Evolutionary conservation across 306 rosid genomes (phyloP), one percentile per base, ranked within the genome.

Genomic region (Begonia masoniana): DNA sequence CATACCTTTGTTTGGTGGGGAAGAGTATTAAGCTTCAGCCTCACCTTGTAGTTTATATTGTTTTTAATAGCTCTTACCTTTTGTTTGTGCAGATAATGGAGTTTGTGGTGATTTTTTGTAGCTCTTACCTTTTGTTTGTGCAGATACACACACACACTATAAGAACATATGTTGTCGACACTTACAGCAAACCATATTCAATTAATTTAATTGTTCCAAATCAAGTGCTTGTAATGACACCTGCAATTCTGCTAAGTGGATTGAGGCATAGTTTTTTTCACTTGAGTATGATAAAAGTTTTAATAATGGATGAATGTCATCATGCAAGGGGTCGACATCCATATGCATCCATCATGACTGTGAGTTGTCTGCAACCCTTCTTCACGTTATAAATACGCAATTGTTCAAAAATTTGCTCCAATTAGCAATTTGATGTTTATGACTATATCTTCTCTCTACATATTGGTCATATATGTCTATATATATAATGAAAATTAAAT

Each of bases 201-300:
- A 9, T 13, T 63, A 8, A 24, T 47, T 13, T 15, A 50, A 47
- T 60, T 59, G 41, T 23, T 21, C 14, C 56, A 21, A 16, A 61
- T 0, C 70, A 89, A 94, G 94, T 89, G 56, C 76, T 89, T 57
- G 94, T 89, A 50, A 85, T 89, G 97, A 89, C 97, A 17, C 91
- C 85, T 10, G 71, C 65, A 42, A 85, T 89, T 68, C 66, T 85
- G 71, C 85, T 85, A 3, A n/a, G 4, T 47, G 67, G 79, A 68
- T 66, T 89, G 85, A 73, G 87, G 68, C 78, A 68, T 62, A 67
- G 85, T 71, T 85, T 82, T 68, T 56, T 89, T 64, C 75, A 73
- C 41, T 62, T 89, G 54, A 67, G 65, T 41, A 76, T 78, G 94
- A 85, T 89, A 42, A 85, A 82, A 70, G 80, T 89, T 61, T 73